A percentile compares a stretch with the other conserved stretches of the same genome.
Conservation (phyloP, 495 filamentous ascomycete species). For the Penicillium samsonianum region DNA sequence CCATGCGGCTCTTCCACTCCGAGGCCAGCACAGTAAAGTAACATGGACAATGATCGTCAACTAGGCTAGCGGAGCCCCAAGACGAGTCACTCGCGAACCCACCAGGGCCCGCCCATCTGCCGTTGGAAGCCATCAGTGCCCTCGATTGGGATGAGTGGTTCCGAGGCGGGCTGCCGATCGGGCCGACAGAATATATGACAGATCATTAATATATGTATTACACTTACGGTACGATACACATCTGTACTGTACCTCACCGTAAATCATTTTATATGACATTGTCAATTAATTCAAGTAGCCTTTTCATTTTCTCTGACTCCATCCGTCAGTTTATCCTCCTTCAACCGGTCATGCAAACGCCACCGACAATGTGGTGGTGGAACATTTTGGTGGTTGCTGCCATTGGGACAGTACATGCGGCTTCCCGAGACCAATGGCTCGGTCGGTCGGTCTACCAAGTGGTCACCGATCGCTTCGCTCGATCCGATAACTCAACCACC, state of each 20-base stretch:
- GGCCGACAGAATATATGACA: constrained; percentile 16
- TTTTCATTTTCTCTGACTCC: constrained; percentile 4
- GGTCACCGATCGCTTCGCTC: constrained; percentile 68
- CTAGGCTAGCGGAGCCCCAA: too few species aligned
- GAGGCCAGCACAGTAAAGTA: too few species aligned
- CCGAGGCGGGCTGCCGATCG: constrained; percentile 12
- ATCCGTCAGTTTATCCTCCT: constrained; percentile 8
- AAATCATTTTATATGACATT: constrained; percentile 8
- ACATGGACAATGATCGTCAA: too few species aligned
- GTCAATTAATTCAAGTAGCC: constrained; percentile 5
- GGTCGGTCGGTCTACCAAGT: constrained; percentile 54
- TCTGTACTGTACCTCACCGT: constrained; percentile 1
- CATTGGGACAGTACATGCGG: constrained; percentile 16
- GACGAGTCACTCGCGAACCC: too few species aligned
- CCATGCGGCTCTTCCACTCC: too few species aligned
- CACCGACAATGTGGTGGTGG: constrained; percentile 17
- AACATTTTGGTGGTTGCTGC: constrained; percentile 16
- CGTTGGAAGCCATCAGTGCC: not conserved
- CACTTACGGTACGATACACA: not conserved
- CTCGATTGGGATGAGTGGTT: constrained; percentile 1
- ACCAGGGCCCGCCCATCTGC: too few species aligned
- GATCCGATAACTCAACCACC: constrained; percentile 52
- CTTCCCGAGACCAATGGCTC: constrained; percentile 21
- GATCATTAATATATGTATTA: not conserved
- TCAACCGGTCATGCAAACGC: constrained; percentile 14